Percentiles rank a stretch among this genome's conserved stretches.
Evolutionary conservation across 371 early-diverging fungal species (phyloP).

Genomic region (Apophysomyces ossiformis): DNA sequence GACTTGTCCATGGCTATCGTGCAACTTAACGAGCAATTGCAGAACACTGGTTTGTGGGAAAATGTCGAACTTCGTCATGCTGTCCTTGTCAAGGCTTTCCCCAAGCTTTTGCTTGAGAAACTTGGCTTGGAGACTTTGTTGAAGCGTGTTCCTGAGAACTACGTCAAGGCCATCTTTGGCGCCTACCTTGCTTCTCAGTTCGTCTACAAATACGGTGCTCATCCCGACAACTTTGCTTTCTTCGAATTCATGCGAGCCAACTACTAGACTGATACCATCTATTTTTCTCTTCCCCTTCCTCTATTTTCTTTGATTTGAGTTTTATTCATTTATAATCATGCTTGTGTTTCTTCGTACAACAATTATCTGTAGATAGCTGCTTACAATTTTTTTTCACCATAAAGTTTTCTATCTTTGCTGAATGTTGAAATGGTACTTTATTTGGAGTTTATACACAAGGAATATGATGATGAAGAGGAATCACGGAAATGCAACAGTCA

Average conservation of each 20-base stretch:
- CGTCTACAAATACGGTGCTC: conserved; percentile 94
- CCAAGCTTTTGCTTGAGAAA: conserved; percentile 85
- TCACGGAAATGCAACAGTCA: too few species aligned
- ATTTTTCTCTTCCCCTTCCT: conserved; percentile 1
- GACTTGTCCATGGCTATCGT: conserved; percentile 93
- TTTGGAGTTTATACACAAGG: too few species aligned
- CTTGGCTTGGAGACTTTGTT: conserved; percentile 91
- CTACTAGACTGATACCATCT: conserved; percentile 21
- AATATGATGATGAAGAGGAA: too few species aligned
- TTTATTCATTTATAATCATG: conserved; percentile 5
- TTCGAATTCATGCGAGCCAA: conserved; percentile 90
- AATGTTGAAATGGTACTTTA: too few species aligned
- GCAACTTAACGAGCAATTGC: conserved; percentile 90
- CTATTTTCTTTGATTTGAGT: conserved; percentile 12
- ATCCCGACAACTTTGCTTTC: conserved; percentile 97
- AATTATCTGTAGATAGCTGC: conserved; percentile 7
- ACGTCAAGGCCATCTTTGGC: conserved; percentile 97
- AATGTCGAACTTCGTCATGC: conserved; percentile 81
- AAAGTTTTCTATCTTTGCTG: too few species aligned
- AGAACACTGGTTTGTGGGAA: conserved; percentile 92
- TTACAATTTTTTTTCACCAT: background rate
- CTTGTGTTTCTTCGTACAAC: background rate
- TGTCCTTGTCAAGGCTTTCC: conserved; percentile 91
- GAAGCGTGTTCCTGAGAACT: conserved; percentile 90
- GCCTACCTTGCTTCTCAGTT: conserved; percentile 92